Conservation (phyloP, 306 rosid genomes). For the Rosa rugosa region DNA sequence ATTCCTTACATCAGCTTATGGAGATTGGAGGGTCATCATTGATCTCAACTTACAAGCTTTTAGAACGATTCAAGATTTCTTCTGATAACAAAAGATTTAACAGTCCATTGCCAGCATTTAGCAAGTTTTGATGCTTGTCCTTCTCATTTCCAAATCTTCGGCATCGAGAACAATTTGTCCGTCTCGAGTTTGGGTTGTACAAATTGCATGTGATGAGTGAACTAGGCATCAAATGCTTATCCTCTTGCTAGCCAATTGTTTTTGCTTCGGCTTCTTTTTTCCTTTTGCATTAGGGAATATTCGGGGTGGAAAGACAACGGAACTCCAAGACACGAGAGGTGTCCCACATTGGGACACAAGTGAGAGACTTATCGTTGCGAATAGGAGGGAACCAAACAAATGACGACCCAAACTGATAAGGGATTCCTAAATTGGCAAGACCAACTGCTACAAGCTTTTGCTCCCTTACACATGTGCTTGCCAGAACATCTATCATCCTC, state of each 20-base stretch:
- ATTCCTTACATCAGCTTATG: background rate
- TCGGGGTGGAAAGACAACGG: background rate
- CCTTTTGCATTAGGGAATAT: background rate
- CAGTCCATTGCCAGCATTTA: background rate
- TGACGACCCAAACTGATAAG: background rate
- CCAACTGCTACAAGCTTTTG: background rate
- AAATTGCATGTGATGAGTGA: background rate
- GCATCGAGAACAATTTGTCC: background rate
- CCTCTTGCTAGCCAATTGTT: background rate
- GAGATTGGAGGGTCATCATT: background rate
- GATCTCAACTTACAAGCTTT: background rate
- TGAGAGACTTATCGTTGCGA: background rate
- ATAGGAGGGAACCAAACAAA: background rate
- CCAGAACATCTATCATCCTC: background rate
- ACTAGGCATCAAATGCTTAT: background rate
- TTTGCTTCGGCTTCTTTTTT: background rate
- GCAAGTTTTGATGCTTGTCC: background rate
- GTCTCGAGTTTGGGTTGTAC: no score
- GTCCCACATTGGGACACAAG: background rate
- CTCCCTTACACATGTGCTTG: constrained; percentile 1
- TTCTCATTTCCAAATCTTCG: background rate
- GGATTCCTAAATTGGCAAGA: background rate
- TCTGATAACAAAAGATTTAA: background rate
- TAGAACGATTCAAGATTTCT: background rate
- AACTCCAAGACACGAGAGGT: background rate